Conservation (phyloP, 768 basidiomycete species). For the Trametes cingulata region DNA sequence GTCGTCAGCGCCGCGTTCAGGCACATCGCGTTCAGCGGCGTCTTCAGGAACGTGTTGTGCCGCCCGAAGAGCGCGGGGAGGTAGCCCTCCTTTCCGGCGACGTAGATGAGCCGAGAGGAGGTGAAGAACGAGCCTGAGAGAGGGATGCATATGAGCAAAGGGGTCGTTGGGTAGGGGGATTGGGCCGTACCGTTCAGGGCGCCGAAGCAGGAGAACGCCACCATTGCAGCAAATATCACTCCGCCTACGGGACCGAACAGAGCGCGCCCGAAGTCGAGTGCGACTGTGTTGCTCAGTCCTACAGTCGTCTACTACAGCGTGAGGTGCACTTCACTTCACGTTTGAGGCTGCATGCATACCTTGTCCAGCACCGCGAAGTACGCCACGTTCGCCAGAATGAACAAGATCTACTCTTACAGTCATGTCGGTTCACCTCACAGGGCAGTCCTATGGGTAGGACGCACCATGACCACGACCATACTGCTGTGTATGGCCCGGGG, state of each 20-base stretch:
- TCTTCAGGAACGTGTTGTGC: conserved; percentile 71
- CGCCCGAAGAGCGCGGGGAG: conserved; percentile 83
- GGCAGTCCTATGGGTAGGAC: conserved; percentile 26
- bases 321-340: not conserved
- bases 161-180: not conserved
- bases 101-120: conserved; percentile 82
- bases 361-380: conserved; percentile 95
- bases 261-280: conserved; percentile 87
- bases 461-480: conserved; percentile 78
- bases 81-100: conserved; percentile 85
- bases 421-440: not conserved
- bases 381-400: conserved; percentile 79
- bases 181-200: conserved; percentile 76
- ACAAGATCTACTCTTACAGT: conserved; percentile 53
- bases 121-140: conserved; percentile 67
- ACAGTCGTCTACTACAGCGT: conserved; percentile 68
- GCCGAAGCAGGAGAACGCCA: conserved; percentile 94
- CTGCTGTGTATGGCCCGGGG: conserved; percentile 89
- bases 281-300: conserved; percentile 81
- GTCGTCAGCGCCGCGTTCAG: conserved; percentile 77
- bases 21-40: conserved; percentile 86
- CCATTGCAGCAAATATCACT: conserved; percentile 83
- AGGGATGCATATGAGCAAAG: not conserved
- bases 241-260: conserved; percentile 89
- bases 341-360: conserved; percentile 36